Percentiles rank a stretch among this genome's conserved stretches.
phyloP scores from a whole-genome alignment of 768 basidiomycete species.

The Serendipita sp. region DNA sequence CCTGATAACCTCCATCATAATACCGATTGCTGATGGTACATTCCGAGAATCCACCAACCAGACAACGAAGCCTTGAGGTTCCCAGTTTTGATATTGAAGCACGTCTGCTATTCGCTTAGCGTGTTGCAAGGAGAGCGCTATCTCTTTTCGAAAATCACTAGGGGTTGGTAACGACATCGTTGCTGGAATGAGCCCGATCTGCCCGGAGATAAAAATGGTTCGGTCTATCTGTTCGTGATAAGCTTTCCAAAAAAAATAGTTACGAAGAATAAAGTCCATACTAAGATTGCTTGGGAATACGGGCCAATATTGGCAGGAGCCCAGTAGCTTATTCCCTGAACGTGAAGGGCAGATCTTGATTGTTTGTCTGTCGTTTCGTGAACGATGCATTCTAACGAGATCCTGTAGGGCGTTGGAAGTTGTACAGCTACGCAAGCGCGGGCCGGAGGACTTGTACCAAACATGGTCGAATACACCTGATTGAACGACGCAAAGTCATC shows the following conservation, averaged over 20 bases:
- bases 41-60: background rate
- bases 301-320: constrained; percentile 98
- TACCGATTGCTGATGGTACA: constrained; percentile 20
- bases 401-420: constrained; percentile 38
- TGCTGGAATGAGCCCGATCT: constrained; percentile 79
- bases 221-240: constrained; percentile 40
- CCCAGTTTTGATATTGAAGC: constrained; percentile 34
- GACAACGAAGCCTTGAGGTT: background rate
- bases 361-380: constrained; percentile 24
- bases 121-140: constrained; percentile 69
- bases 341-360: constrained; percentile 68
- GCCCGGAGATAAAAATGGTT: constrained; percentile 80
- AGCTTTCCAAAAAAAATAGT: too few species aligned
- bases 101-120: constrained; percentile 49
- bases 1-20: constrained; percentile 25
- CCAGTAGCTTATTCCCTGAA: constrained; percentile 96
- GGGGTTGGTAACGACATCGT: constrained; percentile 51
- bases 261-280: constrained; percentile 29
- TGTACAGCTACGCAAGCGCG: constrained; percentile 85
- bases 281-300: constrained; percentile 85
- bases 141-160: constrained; percentile 41
- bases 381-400: constrained; percentile 74
- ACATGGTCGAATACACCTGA: constrained; percentile 59
- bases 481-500: constrained; percentile 66
- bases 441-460: constrained; percentile 83